Evolutionary conservation across 139 green algal species (phyloP), one percentile per base, ranked within the genome.

Genomic region (Yamagishiella unicocca): DNA sequence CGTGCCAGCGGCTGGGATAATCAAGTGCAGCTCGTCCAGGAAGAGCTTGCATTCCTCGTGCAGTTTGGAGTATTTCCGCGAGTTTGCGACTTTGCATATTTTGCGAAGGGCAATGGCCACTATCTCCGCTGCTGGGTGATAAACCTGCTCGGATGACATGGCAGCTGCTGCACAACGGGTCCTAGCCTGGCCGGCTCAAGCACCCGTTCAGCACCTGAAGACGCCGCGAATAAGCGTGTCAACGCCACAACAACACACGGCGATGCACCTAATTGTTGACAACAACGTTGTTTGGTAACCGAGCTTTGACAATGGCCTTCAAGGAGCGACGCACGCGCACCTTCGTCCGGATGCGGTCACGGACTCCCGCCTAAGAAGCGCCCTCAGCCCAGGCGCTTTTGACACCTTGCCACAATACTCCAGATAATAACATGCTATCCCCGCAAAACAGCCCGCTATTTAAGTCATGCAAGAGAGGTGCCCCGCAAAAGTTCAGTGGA

Each of bases 101-200:
- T 95, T 95, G 0, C 80, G 74, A 54, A 95, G 76, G 4, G 92
- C 87, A 50, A 92, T 91, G 24, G 68, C 84, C 22, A 93, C 90
- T 46, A 95, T 92, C 84, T 93, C 90, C 14, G 88, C 88, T 46
- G 92, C 92, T 14, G 92, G 90, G 35, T 92, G 89, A 43, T 92
- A 86, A 29, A 86, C 80, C 29, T 29, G 38, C 55, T 73, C 77
- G 4, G 77, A 46, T 2, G 74, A 82, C 74, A 82, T 82, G 46
- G 46, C n/a, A 21, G 72, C 43, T 40, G 42, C 43, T 45, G 38
- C 27, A 58, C 50, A 58, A 17, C 50, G 50, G 50, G 58, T 6
- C 19, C 22, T 9, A 67, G 58, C 58, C 22, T 67, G 14, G 58
- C 58, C n/a, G 22, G 58, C 58, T 67, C 22, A 67, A n/a, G 22